Base-by-base conservation (phyloP, 148 eudicot species). In the Amaranthus palmeri region DNA sequence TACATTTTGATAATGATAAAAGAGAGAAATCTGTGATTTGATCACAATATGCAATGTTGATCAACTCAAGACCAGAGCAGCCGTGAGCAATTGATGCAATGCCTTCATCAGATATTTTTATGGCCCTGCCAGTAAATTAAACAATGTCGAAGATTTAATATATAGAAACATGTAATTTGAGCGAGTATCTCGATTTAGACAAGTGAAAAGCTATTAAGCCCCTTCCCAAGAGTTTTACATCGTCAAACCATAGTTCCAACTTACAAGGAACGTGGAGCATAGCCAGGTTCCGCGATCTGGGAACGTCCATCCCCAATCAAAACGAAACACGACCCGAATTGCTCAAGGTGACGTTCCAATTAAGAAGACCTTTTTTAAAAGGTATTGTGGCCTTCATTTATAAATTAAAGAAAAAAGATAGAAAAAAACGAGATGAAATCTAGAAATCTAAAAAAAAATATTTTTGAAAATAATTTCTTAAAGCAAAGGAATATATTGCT, bases 31-130 rank as follows among this genome's bases (percentile, higher is more conserved):
- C 91, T 8, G 86, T 83, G 15, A 92, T 73, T 15, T 78, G 71
- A 18, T 76, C 79, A 66, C 97, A 92, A 70, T 92, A 92, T 4
- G 92, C 79, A 15, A 86, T 72, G 78, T 86, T 92, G 42, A 92
- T 83, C 77, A 84, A 77, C 78, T 92, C 88, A 63, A 92, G 83
- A 61, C 10, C 70, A 62, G 76, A 78, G 65, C 97, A 89, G 62
- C 97, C 96, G 54, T 64, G 74, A 59, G 90, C 85, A 64, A 92
- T 72, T 57, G 90, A 81, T 51, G 74, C 74, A 46, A 92, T 85
- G 74, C 92, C 92, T 52, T 67, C 54, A 78, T 92, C 96, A 3
- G 88, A 82, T 77, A 92, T 85, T 73, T 81, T 86, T 72, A 83
- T 83, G 64, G 89, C 82, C 83, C 97, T 91, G 86, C 41, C 59